These are phyloP conservation scores for Quercus parvula DNA, from an alignment of 306 rosid species.

Conservation along the genomic window DNA sequence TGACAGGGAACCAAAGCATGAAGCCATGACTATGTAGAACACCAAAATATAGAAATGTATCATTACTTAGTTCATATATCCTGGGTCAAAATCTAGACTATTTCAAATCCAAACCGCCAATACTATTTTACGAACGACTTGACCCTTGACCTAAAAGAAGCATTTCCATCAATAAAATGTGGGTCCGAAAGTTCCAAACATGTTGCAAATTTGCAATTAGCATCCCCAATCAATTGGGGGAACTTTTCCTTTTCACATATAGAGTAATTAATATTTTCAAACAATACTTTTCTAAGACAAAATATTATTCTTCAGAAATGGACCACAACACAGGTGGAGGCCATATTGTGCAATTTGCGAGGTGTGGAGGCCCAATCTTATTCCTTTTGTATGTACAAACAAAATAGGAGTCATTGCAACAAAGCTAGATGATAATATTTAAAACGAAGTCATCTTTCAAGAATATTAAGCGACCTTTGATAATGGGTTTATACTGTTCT, in stretches of 20 bases:
- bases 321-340: slow-evolving; percentile 11
- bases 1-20: too few species aligned
- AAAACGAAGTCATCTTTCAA: neutral
- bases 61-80: neutral
- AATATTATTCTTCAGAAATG: neutral
- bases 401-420: slow-evolving; percentile 2
- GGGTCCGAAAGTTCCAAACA: slow-evolving; percentile 1
- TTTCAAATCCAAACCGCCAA: neutral
- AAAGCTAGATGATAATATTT: neutral
- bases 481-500: too few species aligned
- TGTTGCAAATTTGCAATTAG: neutral
- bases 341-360: neutral
- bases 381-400: neutral
- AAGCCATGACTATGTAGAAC: too few species aligned
- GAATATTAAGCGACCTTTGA: neutral
- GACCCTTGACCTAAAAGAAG: slow-evolving; percentile 18
- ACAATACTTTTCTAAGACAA: neutral
- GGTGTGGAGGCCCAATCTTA: neutral
- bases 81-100: slow-evolving; percentile 10
- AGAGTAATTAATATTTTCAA: too few species aligned
- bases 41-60: neutral
- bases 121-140: neutral
- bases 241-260: neutral
- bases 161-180: neutral
- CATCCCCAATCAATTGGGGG: slow-evolving; percentile 10